Conservation (phyloP, 2,329 filamentous ascomycete species). For the Microsporum canis region DNA sequence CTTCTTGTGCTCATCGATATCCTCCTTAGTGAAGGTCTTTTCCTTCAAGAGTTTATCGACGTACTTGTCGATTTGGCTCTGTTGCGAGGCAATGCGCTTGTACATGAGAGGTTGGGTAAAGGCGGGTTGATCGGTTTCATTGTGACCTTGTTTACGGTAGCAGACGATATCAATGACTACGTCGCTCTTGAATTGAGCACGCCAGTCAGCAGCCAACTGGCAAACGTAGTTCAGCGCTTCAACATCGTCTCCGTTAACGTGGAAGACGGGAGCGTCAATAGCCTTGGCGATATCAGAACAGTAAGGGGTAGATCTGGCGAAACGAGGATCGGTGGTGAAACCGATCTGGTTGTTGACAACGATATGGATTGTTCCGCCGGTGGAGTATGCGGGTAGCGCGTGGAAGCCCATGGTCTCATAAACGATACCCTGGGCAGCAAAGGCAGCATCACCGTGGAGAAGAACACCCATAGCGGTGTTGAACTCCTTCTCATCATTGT, state of each 20-base stretch:
- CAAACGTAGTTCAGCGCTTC: constrained; percentile 98
- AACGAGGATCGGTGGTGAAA: constrained; percentile 97
- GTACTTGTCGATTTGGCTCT: constrained; percentile 80
- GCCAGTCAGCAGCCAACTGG: constrained; percentile 94
- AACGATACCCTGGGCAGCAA: constrained; percentile 91
- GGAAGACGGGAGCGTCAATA: constrained; percentile 96
- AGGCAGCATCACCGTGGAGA: constrained; percentile 92
- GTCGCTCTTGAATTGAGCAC: constrained; percentile 95
- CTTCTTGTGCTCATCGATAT: constrained; percentile 97
- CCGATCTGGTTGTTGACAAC: constrained; percentile 99
- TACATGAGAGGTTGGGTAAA: constrained; percentile 99
- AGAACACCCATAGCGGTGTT: constrained; percentile 88
- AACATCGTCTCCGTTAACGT: constrained; percentile 97
- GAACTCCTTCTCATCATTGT: constrained; percentile 86
- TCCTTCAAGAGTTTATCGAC: constrained; percentile 81
- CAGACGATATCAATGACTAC: constrained; percentile 97
- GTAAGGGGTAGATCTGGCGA: constrained; percentile 93
- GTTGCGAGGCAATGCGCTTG: constrained; percentile 83
- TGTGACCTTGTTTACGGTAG: constrained; percentile 98
- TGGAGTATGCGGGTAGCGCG: constrained; percentile 88
- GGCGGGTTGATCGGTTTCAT: constrained; percentile 97
- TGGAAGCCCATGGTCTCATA: constrained; percentile 99
- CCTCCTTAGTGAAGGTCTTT: constrained; percentile 86
- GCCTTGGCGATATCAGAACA: constrained; percentile 99
- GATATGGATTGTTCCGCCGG: constrained; percentile 91